Percentiles rank a stretch among this genome's conserved stretches.
These are phyloP conservation scores for Monarda citriodora DNA, from an alignment of 305 asterid species.

Conservation along the genomic window DNA sequence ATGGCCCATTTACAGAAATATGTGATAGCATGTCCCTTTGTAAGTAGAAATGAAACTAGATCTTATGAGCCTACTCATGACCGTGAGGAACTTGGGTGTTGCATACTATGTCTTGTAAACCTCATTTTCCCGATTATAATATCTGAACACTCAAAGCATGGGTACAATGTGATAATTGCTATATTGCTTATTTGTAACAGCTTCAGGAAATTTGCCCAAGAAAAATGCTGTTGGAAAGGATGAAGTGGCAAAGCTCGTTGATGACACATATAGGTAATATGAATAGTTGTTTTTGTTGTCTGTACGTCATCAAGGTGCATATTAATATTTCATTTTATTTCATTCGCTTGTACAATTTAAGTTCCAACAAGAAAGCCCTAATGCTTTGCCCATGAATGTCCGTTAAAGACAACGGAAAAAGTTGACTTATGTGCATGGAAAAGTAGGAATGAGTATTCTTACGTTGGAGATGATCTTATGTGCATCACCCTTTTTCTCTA, in stretches of 20 bases:
- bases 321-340: constrained; percentile 9
- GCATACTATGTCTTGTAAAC: neutral
- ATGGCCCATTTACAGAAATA: neutral
- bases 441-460: constrained; percentile 7
- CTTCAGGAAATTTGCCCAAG: constrained; percentile 67
- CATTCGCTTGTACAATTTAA: constrained; percentile 9
- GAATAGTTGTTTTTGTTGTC: too few relatives aligned
- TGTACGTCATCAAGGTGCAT: constrained; percentile 9
- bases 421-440: neutral
- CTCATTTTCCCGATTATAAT: constrained; percentile 3
- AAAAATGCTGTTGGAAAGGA: constrained; percentile 65
- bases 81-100: neutral
- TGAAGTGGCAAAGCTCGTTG: constrained; percentile 68
- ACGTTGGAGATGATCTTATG: constrained; percentile 19
- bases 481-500: constrained; percentile 19
- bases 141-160: constrained; percentile 8
- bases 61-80: too few relatives aligned
- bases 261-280: constrained; percentile 77
- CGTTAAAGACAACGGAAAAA: constrained; percentile 9
- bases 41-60: constrained; percentile 1
- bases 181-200: constrained; percentile 22
- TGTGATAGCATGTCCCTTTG: neutral
- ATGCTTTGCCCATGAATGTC: constrained; percentile 5
- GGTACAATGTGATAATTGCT: constrained; percentile 10
- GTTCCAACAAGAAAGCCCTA: constrained; percentile 6